Evolutionary conservation across 352 stramenopile species (phyloP), one percentile per base, ranked within the genome.

Genomic region (Globisporangium carolinianum): DNA sequence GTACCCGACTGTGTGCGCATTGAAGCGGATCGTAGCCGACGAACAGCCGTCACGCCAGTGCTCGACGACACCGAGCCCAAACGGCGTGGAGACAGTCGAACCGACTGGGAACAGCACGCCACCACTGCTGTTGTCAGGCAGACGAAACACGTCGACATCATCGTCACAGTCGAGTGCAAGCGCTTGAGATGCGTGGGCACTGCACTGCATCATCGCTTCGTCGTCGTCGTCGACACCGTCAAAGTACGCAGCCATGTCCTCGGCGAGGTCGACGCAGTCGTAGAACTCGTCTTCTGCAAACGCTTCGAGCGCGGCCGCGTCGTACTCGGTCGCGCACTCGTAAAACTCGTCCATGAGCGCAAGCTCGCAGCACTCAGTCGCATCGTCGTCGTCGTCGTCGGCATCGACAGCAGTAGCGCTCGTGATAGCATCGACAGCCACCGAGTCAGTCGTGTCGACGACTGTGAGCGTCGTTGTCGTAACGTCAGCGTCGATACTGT

Each of bases 261-360:
- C 67, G 46, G 77, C 76, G 10, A 91, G 60, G 51, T 89, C 76
- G 6, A 92, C 52, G 54, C 85, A 93, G 53, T 95, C 85, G 47
- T 90, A 95, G 59, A 91, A 95, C 43, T 92, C 77, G 36, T 95
- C 85, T 67, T 95, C 85, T 0, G 79, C 83, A 55, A 89, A 79
- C 11, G 76, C 70, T 54, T 95, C 71, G 47, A 87, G 60, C 3
- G 59, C 54, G 4, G 71, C 71, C 47, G 75, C 73, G 45, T 91
- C 80, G 45, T 75, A 86, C 24, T 82, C 76, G 9, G 68, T 69
- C 10, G 78, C 55, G 49, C 81, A 92, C 18, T 95, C 81, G 58
- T 89, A 92, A 57, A 91, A 95, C n/a, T 92, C 79, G 57, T 93
- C 82, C n/a, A 92, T 54, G 4, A 91, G 53, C 17, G 75, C 60